Evolutionary conservation across 1,284 basidiomycete genomes (phyloP).

Genomic region (Moniliophthora roreri): DNA sequence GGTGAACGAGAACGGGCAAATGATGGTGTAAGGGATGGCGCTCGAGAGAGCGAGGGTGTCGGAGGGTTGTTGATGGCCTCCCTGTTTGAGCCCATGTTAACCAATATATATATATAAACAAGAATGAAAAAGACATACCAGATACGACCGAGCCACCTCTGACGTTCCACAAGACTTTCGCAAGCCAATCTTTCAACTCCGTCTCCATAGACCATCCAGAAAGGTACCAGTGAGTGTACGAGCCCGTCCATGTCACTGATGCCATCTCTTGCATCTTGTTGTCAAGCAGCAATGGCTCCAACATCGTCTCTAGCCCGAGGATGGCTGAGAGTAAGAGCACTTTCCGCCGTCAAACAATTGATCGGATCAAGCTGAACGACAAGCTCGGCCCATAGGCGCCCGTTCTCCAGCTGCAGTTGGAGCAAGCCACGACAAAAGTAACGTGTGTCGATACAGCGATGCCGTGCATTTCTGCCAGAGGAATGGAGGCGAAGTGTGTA

Average conservation of each 20-base stretch:
- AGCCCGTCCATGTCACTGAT: slow-evolving; percentile 43
- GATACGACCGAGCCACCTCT: slow-evolving; percentile 85
- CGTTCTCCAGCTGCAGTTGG: slow-evolving; percentile 43
- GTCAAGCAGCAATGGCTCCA: slow-evolving; percentile 74
- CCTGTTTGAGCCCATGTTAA: slow-evolving; percentile 39
- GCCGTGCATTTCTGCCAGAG: slow-evolving; percentile 86
- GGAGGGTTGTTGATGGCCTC: slow-evolving; percentile 56
- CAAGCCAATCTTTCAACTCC: slow-evolving; percentile 83
- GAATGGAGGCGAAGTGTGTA: slow-evolving; percentile 77
- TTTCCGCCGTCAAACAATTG: slow-evolving; percentile 81
- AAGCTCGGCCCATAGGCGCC: slow-evolving; percentile 52
- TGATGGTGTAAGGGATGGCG: slow-evolving; percentile 16
- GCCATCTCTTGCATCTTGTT: slow-evolving; percentile 43
- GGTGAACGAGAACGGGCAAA: slow-evolving; percentile 53
- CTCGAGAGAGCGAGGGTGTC: slow-evolving; percentile 26
- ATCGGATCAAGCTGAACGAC: slow-evolving; percentile 81
- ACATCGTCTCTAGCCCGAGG: slow-evolving; percentile 79
- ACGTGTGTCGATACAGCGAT: slow-evolving; percentile 75
- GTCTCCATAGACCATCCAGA: slow-evolving; percentile 85
- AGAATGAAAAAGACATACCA: slow-evolving; percentile 52
- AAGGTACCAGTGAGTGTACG: slow-evolving; percentile 78
- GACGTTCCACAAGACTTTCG: slow-evolving; percentile 79
- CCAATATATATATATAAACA: slow-evolving; percentile 10
- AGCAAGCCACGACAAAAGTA: slow-evolving; percentile 82
- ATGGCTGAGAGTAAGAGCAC: slow-evolving; percentile 75